These are phyloP conservation scores for Asterochloris erici DNA, from an alignment of 139 green algal species.

Conservation along the genomic window DNA sequence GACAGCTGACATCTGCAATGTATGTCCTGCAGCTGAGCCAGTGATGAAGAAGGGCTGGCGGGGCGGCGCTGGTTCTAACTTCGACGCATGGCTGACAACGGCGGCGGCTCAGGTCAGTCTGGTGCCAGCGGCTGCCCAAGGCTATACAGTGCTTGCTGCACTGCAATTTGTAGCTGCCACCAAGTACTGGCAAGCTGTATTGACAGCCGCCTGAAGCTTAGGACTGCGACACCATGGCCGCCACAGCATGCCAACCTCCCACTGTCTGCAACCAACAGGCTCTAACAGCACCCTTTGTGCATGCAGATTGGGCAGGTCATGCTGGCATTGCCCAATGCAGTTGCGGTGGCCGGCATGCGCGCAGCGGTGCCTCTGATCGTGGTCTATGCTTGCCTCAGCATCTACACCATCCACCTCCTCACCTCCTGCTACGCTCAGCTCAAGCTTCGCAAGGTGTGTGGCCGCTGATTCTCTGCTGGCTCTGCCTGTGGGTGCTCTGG, in stretches of 20 bases:
- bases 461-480: background rate
- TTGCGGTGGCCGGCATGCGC: slow-evolving; percentile 7
- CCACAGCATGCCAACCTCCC: background rate
- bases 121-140: background rate
- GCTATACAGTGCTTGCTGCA: background rate
- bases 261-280: background rate
- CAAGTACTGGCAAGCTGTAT: background rate
- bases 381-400: slow-evolving; percentile 13
- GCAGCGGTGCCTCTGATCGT: slow-evolving; percentile 15
- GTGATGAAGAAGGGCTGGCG: slow-evolving; percentile 2
- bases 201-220: background rate
- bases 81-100: slow-evolving; percentile 18
- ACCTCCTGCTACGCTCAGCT: slow-evolving; percentile 15
- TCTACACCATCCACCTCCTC: slow-evolving; percentile 20
- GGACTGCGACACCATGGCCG: background rate
- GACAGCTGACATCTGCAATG: too few relatives aligned
- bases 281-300: background rate
- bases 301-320: slow-evolving; percentile 15
- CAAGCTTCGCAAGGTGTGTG: slow-evolving; percentile 9
- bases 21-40: too few relatives aligned
- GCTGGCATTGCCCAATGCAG: slow-evolving; percentile 7
- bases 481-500: background rate
- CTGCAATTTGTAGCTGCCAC: background rate
- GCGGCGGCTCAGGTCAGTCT: slow-evolving; percentile 14
- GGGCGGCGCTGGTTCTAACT: slow-evolving; percentile 3